Conservation (phyloP, 768 basidiomycete species). For the Podaxis carcinomalis region DNA sequence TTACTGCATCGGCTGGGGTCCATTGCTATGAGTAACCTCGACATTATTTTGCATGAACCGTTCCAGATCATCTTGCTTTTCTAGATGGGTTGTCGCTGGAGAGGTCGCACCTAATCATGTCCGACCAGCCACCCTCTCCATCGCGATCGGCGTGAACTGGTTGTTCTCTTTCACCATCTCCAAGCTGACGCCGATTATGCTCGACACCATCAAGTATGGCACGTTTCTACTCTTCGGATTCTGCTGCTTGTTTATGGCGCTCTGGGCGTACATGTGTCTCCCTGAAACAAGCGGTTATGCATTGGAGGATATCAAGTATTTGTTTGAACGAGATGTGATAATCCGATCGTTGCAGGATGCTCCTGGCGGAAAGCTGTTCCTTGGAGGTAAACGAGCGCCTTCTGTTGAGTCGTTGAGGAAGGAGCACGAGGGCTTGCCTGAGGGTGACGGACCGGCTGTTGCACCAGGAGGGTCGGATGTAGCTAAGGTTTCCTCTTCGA, state of each 20-base stretch:
- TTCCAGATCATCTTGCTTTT: too few relatives aligned
- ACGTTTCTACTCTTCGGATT: constrained; percentile 40
- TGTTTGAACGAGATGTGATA: constrained; percentile 37
- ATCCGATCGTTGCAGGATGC: constrained; percentile 35
- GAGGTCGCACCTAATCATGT: constrained; percentile 43
- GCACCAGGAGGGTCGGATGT: not conserved
- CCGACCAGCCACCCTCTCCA: constrained; percentile 31
- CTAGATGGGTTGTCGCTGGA: constrained; percentile 38
- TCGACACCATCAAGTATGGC: constrained; percentile 29
- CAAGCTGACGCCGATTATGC: constrained; percentile 35
- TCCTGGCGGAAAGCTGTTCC: constrained; percentile 32
- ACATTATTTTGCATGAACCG: too few relatives aligned
- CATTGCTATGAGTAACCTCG: too few relatives aligned
- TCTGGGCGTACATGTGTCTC: constrained; percentile 40
- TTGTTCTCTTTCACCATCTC: constrained; percentile 43
- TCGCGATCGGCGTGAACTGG: constrained; percentile 40
- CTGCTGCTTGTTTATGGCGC: constrained; percentile 35
- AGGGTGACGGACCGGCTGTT: not conserved
- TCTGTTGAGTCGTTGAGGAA: constrained; percentile 20
- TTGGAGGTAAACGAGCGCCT: constrained; percentile 22
- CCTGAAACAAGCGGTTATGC: constrained; percentile 45
- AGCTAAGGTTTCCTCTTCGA: not conserved
- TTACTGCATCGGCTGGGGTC: constrained; percentile 40
- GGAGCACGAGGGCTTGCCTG: not conserved
- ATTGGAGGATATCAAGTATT: constrained; percentile 41